Base-by-base conservation (phyloP, 169 alveolate species). In the Babesia divergens region DNA sequence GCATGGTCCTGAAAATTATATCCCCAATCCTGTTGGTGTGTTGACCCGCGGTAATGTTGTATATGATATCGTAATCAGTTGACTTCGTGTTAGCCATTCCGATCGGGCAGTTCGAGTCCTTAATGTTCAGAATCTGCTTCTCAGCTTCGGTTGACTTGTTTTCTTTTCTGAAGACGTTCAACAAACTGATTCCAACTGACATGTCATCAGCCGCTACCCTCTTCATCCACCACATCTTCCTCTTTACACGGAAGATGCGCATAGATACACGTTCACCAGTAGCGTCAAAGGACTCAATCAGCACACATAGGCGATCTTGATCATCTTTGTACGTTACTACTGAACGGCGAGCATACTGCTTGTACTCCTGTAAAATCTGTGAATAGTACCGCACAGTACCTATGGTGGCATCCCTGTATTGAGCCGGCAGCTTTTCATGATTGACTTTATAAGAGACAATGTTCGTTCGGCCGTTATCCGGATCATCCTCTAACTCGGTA, bases 151-250 rank as follows among this genome's bases (percentile, higher is more conserved):
- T 51, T 4, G 5, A 8, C 2, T 37, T n/a, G 42, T n/a, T 2
- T 16, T 20, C 0, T 40, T 6, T 16, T 26, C 68, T 53, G 68
- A 58, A 9, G 31, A 1, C 8, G 24, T 20, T 28, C 68, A 58
- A 13, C n/a, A 58, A 14, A 18, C 38, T 40, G n/a, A 6, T 20
- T n/a, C 68, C 68, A 58, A 18, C 54, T 58, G 51, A 40, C 53
- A n/a, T 43, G 4, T 56, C 68, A 32, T 66, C 80, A 20, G 42
- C 37, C 1, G 68, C 47, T 1, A 77, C 67, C 29, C 16, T 9
- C 64, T 77, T 69, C 26, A 64, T 60, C 86, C 86, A 77, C 86
- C 86, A 77, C 11, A 22, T 42, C 56, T n/a, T 51, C 18, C 64
- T 22, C 50, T 46, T 55, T 9, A 14, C 76, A 29, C 86, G 70